Percentiles rank a stretch among this genome's conserved stretches.
Conservation (phyloP, 768 basidiomycete genomes). For the Lactarius hengduanensis region DNA sequence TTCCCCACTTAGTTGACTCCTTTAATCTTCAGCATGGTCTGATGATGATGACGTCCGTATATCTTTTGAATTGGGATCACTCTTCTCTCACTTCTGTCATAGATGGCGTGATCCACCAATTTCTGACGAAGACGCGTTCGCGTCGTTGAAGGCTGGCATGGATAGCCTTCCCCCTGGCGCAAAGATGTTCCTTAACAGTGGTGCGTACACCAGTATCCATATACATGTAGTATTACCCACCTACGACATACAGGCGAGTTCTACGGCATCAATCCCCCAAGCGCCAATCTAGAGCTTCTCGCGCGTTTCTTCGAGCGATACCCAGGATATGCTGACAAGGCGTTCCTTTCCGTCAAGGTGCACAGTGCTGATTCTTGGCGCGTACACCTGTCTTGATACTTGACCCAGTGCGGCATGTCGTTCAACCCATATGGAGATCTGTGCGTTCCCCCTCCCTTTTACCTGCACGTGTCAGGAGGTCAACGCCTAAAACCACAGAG, state of each 20-base stretch:
- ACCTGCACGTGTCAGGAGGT: background rate
- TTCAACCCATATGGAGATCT: slow-evolving; percentile 19
- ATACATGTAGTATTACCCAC: background rate
- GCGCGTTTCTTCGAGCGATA: slow-evolving; percentile 49
- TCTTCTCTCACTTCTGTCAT: background rate
- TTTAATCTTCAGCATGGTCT: slow-evolving; percentile 39
- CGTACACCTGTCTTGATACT: background rate
- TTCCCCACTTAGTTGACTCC: background rate
- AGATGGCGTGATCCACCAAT: slow-evolving; percentile 34
- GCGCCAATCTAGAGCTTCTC: slow-evolving; percentile 50
- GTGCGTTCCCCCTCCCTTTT: slow-evolving; percentile 8
- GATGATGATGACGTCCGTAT: slow-evolving; percentile 55
- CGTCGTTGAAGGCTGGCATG: slow-evolving; percentile 54
- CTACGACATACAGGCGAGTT: slow-evolving; percentile 46
- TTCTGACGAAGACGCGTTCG: slow-evolving; percentile 61
- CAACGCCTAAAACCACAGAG: slow-evolving; percentile 10
- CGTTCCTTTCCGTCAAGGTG: slow-evolving; percentile 52
- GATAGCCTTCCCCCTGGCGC: slow-evolving; percentile 43
- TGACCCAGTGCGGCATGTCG: slow-evolving; percentile 19
- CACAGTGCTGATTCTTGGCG: background rate
- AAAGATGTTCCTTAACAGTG: slow-evolving; percentile 54
- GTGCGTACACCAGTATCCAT: slow-evolving; percentile 33
- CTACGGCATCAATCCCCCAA: slow-evolving; percentile 46
- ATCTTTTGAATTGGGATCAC: background rate
- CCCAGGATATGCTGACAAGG: slow-evolving; percentile 45